Percentiles rank a stretch among this genome's conserved stretches.
Evolutionary conservation across 1,139 yeast genomes (phyloP).

Genomic region (Cylindricascospora bacillispora): DNA sequence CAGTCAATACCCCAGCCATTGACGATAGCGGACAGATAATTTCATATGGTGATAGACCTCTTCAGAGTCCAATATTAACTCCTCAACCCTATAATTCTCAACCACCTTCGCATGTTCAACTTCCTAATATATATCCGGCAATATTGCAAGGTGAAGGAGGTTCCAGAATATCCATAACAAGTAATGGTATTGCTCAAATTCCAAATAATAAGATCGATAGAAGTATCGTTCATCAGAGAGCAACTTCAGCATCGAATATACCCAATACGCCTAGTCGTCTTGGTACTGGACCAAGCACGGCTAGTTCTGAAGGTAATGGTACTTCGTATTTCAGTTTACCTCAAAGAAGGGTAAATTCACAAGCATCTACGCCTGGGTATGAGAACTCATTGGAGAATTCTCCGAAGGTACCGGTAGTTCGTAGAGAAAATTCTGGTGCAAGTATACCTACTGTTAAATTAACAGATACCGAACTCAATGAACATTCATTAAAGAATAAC

Average conservation of each 20-base stretch:
- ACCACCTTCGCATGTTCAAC: not conserved
- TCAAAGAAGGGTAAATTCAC: not conserved
- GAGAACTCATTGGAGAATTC: too few species aligned
- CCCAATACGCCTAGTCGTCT: not conserved
- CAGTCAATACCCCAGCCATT: conserved; percentile 20
- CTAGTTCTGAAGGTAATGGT: not conserved
- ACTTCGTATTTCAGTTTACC: not conserved
- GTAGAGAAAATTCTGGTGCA: not conserved
- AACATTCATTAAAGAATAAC: too few species aligned
- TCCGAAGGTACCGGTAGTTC: not conserved
- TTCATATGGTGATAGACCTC: conserved; percentile 1
- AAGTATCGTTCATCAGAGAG: not conserved
- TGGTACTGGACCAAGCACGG: not conserved
- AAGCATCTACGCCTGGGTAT: not conserved
- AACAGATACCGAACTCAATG: not conserved
- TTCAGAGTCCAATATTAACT: too few species aligned
- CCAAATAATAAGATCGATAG: not conserved
- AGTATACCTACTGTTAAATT: not conserved
- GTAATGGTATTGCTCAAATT: not conserved
- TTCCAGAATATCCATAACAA: not conserved
- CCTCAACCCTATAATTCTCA: too few species aligned
- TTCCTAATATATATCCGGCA: too few species aligned
- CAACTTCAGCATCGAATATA: too few species aligned
- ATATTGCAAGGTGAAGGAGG: too few species aligned
- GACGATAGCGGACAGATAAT: conserved; percentile 17